phyloP scores from a whole-genome alignment of 169 alveolate genomes.

The Plasmodium gaboni region DNA sequence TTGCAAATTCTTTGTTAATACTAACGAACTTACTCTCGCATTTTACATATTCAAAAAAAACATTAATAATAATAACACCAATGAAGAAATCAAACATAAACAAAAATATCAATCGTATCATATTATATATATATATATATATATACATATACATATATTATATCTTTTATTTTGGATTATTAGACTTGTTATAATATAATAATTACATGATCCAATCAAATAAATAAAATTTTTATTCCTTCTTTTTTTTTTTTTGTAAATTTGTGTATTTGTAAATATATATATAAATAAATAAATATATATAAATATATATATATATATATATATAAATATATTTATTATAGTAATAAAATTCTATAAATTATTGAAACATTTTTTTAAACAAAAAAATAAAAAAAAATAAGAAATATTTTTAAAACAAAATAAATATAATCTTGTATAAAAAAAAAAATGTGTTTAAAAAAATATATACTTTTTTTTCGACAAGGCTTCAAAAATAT shows the following conservation, averaged over 20 bases:
- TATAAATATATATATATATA: no score
- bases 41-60: slow-evolving; percentile 46
- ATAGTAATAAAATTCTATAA: no score
- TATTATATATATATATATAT: slow-evolving; percentile 18
- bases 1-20: slow-evolving; percentile 11
- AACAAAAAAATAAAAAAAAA: no score
- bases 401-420: no score
- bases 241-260: not conserved
- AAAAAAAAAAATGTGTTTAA: no score
- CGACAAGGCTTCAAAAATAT: no score
- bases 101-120: slow-evolving; percentile 52
- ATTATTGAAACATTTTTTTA: no score
- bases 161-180: slow-evolving; percentile 5
- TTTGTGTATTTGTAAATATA: no score
- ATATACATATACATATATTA: not conserved
- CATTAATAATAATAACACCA: slow-evolving; percentile 20
- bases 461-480: no score
- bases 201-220: not conserved
- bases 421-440: no score
- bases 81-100: slow-evolving; percentile 40
- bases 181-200: not conserved
- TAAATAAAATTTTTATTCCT: not conserved
- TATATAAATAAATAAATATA: no score
- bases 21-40: slow-evolving; percentile 15
- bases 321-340: no score